Percentiles rank a stretch among this genome's conserved stretches.
phyloP scores from a whole-genome alignment of 805 yeast species.

The Myxozyma mucilagina region DNA sequence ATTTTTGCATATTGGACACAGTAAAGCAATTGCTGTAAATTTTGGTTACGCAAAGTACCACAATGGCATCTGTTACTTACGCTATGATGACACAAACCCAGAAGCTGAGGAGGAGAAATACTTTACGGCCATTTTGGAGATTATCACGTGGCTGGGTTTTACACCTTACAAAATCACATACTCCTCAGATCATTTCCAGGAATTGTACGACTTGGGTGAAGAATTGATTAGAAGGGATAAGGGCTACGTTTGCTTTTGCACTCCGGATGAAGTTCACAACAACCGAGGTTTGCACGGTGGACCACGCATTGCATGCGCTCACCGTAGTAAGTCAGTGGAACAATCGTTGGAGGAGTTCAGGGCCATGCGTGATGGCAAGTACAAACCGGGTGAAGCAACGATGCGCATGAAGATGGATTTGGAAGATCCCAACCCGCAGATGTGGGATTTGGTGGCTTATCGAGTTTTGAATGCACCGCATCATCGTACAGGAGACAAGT shows the following conservation, averaged over 20 bases:
- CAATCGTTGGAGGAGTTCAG: conserved; percentile 79
- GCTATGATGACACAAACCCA: conserved; percentile 98
- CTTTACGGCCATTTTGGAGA: conserved; percentile 77
- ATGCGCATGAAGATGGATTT: conserved; percentile 96
- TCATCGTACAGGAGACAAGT: conserved; percentile 93
- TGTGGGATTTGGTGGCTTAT: conserved; percentile 99
- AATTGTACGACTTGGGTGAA: conserved; percentile 86
- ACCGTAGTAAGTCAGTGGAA: conserved; percentile 70
- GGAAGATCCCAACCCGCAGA: conserved; percentile 89
- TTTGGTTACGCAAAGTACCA: conserved; percentile 93
- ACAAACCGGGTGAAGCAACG: conserved; percentile 87
- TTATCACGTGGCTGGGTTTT: conserved; percentile 93
- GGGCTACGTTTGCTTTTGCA: conserved; percentile 92
- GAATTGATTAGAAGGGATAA: conserved; percentile 64
- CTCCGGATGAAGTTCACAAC: conserved; percentile 84
- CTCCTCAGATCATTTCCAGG: conserved; percentile 92
- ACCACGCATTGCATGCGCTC: conserved; percentile 77
- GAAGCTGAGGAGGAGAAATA: conserved; percentile 96
- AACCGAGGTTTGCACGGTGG: conserved; percentile 94
- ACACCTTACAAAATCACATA: conserved; percentile 92
- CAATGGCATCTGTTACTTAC: conserved; percentile 83
- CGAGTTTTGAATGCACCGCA: conserved; percentile 90
- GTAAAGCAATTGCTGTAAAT: conserved; percentile 96
- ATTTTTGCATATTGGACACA: conserved; percentile 94
- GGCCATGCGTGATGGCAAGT: conserved; percentile 87